Base-by-base conservation (phyloP, 805 yeast species). In the Lipomyces anomalus region DNA sequence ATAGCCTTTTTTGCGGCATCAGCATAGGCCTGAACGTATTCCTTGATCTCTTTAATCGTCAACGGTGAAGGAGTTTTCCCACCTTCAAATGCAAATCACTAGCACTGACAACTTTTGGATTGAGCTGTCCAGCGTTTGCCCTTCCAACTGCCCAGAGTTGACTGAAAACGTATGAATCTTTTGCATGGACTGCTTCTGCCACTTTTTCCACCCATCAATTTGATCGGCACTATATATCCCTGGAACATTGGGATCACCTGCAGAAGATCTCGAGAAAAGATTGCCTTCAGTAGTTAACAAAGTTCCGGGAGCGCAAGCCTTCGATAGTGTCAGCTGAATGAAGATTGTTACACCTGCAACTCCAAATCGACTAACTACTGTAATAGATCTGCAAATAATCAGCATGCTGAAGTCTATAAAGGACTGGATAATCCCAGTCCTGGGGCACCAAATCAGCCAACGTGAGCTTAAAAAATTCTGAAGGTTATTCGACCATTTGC, bases 201-300 rank as follows among this genome's bases (percentile, higher is more conserved):
- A 77, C 67, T 59, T 58, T 52, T 67, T 68, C 95, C 95, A 88
- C 0, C 89, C 94, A 66, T 82, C 92, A 39, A 87, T 75, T 56
- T 84, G 90, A 57, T 82, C 88, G 61, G 83, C 84, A 0, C 82
- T 71, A 87, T 87, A 84, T 29, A 64, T 48, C 9, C 67, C 65
- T 13, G 67, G 63, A n/a, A 52, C 51, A 20, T 52, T 42, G 3
- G 53, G 16, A 75, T 72, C 47, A 48, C 64, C 13, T 69, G 71
- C 70, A 52, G 71, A 66, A 59, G 62, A 46, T n/a, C 18, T 17
- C 2, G 36, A 22, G 22, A 38, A 13, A 76, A 64, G 11, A 69
- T 67, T 53, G 68, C 77, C 85, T 59, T 81, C 86, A 6, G 80
- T 63, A 54, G 77, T 71, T 26, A 79, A 47, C 52, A 81, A 60